These are phyloP conservation scores for Leucoagaricus sp. DNA, from an alignment of 1,284 basidiomycete species.

Conservation along the genomic window DNA sequence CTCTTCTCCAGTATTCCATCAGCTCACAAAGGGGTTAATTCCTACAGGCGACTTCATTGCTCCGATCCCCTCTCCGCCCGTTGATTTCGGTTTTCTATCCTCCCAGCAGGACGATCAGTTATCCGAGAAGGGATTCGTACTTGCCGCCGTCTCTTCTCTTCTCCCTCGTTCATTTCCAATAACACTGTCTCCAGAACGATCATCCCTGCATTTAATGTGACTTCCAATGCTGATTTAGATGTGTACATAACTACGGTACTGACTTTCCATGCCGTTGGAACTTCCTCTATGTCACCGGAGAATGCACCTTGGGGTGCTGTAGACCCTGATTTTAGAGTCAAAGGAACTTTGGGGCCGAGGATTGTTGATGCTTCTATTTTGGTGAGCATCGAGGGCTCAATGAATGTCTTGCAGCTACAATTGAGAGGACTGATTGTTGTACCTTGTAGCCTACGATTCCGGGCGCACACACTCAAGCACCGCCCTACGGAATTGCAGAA, in stretches of 20 bases:
- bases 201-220: constrained; percentile 9
- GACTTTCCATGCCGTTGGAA: constrained; percentile 28
- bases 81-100: constrained; percentile 31
- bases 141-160: constrained; percentile 28
- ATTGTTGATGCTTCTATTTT: constrained; percentile 44
- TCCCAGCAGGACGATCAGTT: constrained; percentile 14
- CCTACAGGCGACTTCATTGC: constrained; percentile 37
- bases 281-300: constrained; percentile 29
- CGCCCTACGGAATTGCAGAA: constrained; percentile 14
- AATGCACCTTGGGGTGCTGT: constrained; percentile 28
- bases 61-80: constrained; percentile 33
- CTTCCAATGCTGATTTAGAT: constrained; percentile 22
- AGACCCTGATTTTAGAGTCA: constrained; percentile 43
- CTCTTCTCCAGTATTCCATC: too few relatives aligned
- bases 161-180: constrained; percentile 32
- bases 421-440: not conserved
- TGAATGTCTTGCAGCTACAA: not conserved
- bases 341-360: constrained; percentile 34
- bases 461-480: constrained; percentile 3
- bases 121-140: constrained; percentile 23
- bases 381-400: constrained; percentile 23
- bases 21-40: too few relatives aligned
- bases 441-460: constrained; percentile 13
- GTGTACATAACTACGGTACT: constrained; percentile 19
- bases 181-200: constrained; percentile 25